Percentiles rank a stretch among this genome's conserved stretches.
Conservation (phyloP, 2,329 filamentous ascomycete species). For the Aspergillus uvarum region DNA sequence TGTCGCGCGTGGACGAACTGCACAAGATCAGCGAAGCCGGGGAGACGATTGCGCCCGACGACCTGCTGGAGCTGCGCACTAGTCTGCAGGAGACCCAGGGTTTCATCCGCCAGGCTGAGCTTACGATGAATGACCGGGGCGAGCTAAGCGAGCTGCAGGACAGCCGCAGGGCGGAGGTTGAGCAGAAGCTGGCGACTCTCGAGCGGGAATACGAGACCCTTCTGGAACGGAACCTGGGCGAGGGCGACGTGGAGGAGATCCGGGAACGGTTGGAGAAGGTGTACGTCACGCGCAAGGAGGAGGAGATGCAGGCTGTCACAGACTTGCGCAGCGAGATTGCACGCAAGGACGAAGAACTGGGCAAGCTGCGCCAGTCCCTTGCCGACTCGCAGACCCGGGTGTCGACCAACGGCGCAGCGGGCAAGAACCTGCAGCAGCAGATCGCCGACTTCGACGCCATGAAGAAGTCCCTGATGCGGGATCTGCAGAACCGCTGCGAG, state of each 20-base stretch:
- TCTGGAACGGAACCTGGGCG: slow-evolving; percentile 73
- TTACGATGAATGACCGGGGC: slow-evolving; percentile 72
- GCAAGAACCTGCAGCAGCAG: slow-evolving; percentile 92
- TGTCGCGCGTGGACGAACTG: slow-evolving; percentile 77
- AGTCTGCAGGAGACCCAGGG: slow-evolving; percentile 86
- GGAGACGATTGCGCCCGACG: slow-evolving; percentile 76
- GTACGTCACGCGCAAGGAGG: slow-evolving; percentile 72
- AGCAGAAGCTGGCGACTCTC: slow-evolving; percentile 69
- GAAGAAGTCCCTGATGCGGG: slow-evolving; percentile 99
- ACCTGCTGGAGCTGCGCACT: slow-evolving; percentile 72
- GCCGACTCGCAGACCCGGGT: slow-evolving; percentile 63
- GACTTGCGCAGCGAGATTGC: slow-evolving; percentile 74
- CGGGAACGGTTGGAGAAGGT: slow-evolving; percentile 75
- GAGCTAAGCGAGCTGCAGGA: slow-evolving; percentile 65
- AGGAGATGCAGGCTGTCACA: slow-evolving; percentile 70
- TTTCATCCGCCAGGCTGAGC: slow-evolving; percentile 86
- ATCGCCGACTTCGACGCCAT: slow-evolving; percentile 98
- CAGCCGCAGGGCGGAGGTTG: slow-evolving; percentile 69
- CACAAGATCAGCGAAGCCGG: slow-evolving; percentile 74
- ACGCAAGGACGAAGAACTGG: slow-evolving; percentile 77
- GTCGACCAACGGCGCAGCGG: slow-evolving; percentile 58
- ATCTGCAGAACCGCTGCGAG: slow-evolving; percentile 97
- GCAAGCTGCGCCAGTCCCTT: slow-evolving; percentile 74
- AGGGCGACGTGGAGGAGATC: slow-evolving; percentile 78
- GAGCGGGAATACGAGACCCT: slow-evolving; percentile 84